Base-by-base conservation (phyloP, 1,139 yeast genomes). In the Magnusiomyces ingens region DNA sequence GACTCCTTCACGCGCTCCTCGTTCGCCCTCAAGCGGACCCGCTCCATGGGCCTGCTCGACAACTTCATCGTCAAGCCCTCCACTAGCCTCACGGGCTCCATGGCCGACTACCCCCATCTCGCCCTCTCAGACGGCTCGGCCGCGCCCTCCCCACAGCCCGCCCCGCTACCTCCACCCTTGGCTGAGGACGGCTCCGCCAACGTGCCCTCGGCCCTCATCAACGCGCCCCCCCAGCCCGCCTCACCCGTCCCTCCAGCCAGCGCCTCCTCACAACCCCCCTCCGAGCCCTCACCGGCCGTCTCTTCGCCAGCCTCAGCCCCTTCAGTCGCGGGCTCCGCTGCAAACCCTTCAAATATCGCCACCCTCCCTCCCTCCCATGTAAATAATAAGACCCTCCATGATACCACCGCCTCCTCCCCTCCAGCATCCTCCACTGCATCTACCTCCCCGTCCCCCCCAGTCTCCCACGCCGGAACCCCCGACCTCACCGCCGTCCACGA, bases 21-120 rank as follows among this genome's bases (percentile, higher is more conserved):
- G 2, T 89, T 85, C 68, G 83, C 83, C 62, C 73, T 89, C 64
- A 89, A 88, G 64, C 74, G 96, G 64, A 89, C 96, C 35, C 77
- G 94, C 63, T 85, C 95, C 6, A 75, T 88, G 77, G 96, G 96
- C 1, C 68, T 87, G 21, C 73, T 89, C 60, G 95, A 86, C 64
- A 87, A 83, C 60, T 85, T 78, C 63, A 51, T 52, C 12, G 52
- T 52, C 81, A 84, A 49, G 80, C 74, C 48, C 5, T 32, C 54
- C 6, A 72, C 71, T 3, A 55, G 46, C 15, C 26, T 52, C 15
- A 54, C 56, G 11, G 56, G 58, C 43, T 49, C 74, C 71, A 32
- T 68, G 71, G 15, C 67, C 61, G 59, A 67, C 66, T 55, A 60
- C 67, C 36, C 60, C 67, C 48, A 73, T 59, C 46, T 38, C 22